A percentile compares a stretch with the other conserved stretches of the same genome.
Conservation (phyloP, 2,329 filamentous ascomycete species). For the Fusarium clavum region DNA sequence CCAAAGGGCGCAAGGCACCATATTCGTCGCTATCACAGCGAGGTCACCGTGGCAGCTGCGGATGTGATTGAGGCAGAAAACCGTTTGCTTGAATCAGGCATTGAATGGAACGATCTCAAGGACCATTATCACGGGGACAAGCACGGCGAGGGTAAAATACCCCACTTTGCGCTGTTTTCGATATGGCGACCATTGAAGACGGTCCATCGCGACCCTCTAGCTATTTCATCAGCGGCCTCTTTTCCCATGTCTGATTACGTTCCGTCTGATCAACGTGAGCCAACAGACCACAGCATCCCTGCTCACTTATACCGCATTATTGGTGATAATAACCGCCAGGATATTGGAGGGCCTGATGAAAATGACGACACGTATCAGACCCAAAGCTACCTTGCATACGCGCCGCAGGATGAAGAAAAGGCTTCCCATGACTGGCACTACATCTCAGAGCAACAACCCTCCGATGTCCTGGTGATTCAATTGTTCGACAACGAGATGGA, state of each 20-base stretch:
- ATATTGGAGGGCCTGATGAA: too few relatives aligned
- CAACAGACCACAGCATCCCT: background rate
- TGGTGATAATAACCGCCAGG: background rate
- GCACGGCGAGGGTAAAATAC: background rate
- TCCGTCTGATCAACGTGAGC: background rate
- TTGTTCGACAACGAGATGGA: constrained; percentile 14
- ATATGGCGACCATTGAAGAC: constrained; percentile 4
- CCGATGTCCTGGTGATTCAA: constrained; percentile 4
- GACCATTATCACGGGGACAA: background rate
- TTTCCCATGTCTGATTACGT: constrained; percentile 11
- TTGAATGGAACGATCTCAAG: background rate
- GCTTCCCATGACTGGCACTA: constrained; percentile 1
- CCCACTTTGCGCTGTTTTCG: constrained; percentile 5
- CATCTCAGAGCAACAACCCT: constrained; percentile 2
- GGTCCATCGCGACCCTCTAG: constrained; percentile 9
- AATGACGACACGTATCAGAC: background rate
- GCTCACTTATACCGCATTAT: background rate
- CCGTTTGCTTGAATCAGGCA: background rate
- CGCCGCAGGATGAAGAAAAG: background rate
- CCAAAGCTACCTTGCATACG: constrained; percentile 4
- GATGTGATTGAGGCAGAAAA: background rate
- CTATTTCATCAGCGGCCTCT: constrained; percentile 1
- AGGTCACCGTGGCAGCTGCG: background rate
- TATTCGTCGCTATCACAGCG: constrained; percentile 6
- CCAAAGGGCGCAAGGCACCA: constrained; percentile 3